Conservation (phyloP, 768 basidiomycete genomes). For the Stropharia rugosoannulata region DNA sequence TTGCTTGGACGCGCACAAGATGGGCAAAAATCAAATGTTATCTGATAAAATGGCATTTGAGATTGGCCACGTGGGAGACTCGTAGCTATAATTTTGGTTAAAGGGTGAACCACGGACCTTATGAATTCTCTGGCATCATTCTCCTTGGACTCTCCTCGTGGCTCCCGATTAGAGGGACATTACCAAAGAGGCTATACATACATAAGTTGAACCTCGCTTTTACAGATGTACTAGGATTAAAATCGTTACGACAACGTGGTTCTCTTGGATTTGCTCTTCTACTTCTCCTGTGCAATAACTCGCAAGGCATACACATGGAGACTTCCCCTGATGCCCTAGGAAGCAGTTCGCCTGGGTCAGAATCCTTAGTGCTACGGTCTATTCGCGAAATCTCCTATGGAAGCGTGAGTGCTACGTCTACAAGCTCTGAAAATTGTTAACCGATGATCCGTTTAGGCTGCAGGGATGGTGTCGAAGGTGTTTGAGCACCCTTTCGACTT, state of each 20-base stretch:
- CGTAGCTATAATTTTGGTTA: not conserved
- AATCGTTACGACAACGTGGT: not conserved
- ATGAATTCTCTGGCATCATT: not conserved
- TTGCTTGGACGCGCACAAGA: no score
- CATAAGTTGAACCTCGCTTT: not conserved
- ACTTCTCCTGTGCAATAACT: not conserved
- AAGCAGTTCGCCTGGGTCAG: constrained; percentile 3
- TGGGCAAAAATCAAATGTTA: not conserved
- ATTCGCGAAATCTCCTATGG: constrained; percentile 48
- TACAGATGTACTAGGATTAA: not conserved
- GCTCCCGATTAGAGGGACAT: not conserved
- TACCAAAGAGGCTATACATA: not conserved
- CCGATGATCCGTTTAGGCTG: constrained; percentile 41
- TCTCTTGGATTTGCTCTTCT: not conserved
- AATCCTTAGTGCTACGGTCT: constrained; percentile 29
- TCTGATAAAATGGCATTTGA: not conserved
- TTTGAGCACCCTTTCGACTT: constrained; percentile 94
- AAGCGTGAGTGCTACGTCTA: constrained; percentile 32
- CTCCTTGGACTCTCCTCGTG: not conserved
- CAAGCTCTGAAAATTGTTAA: constrained; percentile 1
- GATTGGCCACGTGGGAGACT: not conserved
- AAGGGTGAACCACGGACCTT: not conserved
- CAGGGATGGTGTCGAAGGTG: constrained; percentile 83
- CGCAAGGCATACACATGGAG: constrained; percentile 13
- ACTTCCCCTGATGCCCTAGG: constrained; percentile 20